Evolutionary conservation across 139 green algal genomes (phyloP), one percentile per base, ranked within the genome.

Genomic region (Yamagishiella unicocca): DNA sequence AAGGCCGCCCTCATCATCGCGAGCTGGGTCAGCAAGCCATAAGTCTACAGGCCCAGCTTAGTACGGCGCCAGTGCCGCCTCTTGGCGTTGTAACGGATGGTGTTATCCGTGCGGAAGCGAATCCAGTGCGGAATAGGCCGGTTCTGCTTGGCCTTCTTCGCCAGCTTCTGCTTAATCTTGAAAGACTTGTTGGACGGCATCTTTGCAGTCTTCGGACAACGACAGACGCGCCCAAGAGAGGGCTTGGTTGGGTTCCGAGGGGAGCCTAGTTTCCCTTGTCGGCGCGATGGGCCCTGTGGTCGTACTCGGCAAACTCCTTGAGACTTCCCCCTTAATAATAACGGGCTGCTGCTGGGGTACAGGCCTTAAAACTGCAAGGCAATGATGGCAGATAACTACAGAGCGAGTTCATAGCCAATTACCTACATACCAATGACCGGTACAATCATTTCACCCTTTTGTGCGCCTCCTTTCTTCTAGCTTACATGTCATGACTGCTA

Each of bases 101-200:
- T 98, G 94, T 98, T 99, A 90, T 96, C 94, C 62, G 97, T 99
- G 31, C 93, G 89, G 93, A 99, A 97, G 29, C 97, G 94, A 82
- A 99, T 98, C 97, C 97, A 99, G 90, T 98, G 96, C 31, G 97
- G 96, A 78, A 99, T 98, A 74, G 97, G 97, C 46, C 97, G 89
- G 96, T 99, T 99, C 93, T 99, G 97, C 95, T 97, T 98, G 85
- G 95, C 93, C 96, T 99, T 99, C 93, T 98, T 98, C 88, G 95
- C 97, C 87, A 99, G 92, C 88, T 79, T 89, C 85, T 84, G 79
- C 85, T 89, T 89, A 79, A 84, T 89, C 75, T 82, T 85, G 62
- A 87, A 87, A 2, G 66, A 50, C 81, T 87, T 87, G 81, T 87
- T 87, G 66, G 81, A 87, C 81, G 81, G 81, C 81, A 87, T 87